A percentile compares a stretch with the other conserved stretches of the same genome.
Conservation (phyloP, 2,329 filamentous ascomycete genomes). For the Fusarium globosum region DNA sequence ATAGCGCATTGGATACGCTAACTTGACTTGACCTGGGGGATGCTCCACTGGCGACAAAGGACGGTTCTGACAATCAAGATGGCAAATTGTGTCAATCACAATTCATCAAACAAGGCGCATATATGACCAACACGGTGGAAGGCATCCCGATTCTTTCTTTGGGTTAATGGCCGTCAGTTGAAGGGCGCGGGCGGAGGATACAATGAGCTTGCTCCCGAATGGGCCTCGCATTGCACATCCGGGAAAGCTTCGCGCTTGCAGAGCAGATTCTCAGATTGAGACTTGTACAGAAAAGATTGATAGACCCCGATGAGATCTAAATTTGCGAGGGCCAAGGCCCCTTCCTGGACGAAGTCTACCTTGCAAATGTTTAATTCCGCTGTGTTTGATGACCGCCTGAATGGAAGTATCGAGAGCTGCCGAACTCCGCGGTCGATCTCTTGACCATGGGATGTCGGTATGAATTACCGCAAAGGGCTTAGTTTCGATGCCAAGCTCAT, state of each 20-base stretch:
- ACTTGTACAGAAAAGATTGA: fast-evolving
- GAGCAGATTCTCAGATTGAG: not conserved
- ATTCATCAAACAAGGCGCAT: not conserved
- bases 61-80: not conserved
- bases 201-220: not conserved
- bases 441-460: not conserved
- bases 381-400: not conserved
- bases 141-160: not conserved
- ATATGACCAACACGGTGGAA: not conserved
- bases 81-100: not conserved
- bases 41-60: not conserved
- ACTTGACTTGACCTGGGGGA: not conserved
- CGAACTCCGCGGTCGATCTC: not conserved
- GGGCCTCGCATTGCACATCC: not conserved
- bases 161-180: fast-evolving
- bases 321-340: fast-evolving
- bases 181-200: not conserved
- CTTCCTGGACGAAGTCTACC: fast-evolving
- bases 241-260: no score
- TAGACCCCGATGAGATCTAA: fast-evolving
- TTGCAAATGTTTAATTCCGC: not conserved
- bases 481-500: not conserved
- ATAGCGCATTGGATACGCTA: not conserved
- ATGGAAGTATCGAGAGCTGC: not conserved
- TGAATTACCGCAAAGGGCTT: not conserved